Evolutionary conservation across 2,329 filamentous ascomycete genomes (phyloP), one percentile per base, ranked within the genome.

Genomic region (Colletotrichum truncatum): DNA sequence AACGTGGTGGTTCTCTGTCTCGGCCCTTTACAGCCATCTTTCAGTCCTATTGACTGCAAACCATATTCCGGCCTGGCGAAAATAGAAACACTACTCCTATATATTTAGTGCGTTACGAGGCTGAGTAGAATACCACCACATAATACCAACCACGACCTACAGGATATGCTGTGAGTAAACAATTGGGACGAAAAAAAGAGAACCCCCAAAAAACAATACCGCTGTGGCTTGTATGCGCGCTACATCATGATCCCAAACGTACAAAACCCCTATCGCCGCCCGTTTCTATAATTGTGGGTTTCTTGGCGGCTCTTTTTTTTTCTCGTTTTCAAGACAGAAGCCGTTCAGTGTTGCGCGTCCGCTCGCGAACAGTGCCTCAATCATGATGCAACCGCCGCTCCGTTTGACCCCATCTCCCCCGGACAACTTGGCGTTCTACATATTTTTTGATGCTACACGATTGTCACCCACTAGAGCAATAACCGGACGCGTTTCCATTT

Each of bases 1-100:
- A 54, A 54, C 48, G 56, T 64, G 61, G 55, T n/a, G n/a, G n/a
- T n/a, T 18, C 52, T 21, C 9, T 32, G n/a, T 16, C 59, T 62
- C 49, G 41, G 59, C 51, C 25, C 26, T 48, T 58, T n/a, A n/a
- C 23, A 28, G 21, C 45, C 21, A 23, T 46, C 55, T 46, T 46
- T 48, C 55, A 18, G 32, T 39, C 55, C 26, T 30, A 12, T 25
- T 25, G 18, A 45, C 38, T 14, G 52, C 39, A 48, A 32, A 48
- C 48, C 58, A 61, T 39, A 56, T 25, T 14, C n/a, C n/a, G 30
- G 6, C 51, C 14, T 18, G 14, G 21, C 30, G 18, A 6, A 26
- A 49, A 39, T 34, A 5, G 53, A 46, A 30, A 3, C 12, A 12
- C 10, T 8, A 14, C 38, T 51, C 14, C 45, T 34, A 7, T 45